A percentile compares a stretch with the other conserved stretches of the same genome.
phyloP scores from a whole-genome alignment of 148 eudicot species.

The Silene uniflora region DNA sequence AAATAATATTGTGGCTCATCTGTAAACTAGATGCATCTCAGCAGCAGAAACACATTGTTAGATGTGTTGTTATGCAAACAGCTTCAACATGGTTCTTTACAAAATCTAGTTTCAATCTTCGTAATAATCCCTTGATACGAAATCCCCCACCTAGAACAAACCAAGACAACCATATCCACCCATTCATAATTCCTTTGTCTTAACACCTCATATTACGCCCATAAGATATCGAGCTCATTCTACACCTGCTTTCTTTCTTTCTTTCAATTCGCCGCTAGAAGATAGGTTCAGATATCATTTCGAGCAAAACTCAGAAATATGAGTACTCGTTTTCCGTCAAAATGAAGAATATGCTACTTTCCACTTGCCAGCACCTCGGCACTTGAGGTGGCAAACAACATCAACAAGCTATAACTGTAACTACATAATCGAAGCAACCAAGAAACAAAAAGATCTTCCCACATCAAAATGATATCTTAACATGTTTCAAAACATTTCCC shows the following conservation, averaged over 20 bases:
- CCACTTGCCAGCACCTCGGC: neutral
- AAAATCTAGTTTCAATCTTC: too few relatives aligned
- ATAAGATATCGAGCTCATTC: neutral
- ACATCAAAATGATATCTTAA: neutral
- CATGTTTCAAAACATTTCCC: neutral
- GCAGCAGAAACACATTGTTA: too few relatives aligned
- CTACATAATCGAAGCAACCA: neutral
- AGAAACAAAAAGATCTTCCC: neutral
- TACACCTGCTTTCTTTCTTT: neutral
- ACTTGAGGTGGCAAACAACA: too few relatives aligned
- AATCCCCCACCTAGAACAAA: too few relatives aligned
- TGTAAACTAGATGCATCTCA: too few relatives aligned
- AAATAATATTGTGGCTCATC: too few relatives aligned
- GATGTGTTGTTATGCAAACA: too few relatives aligned
- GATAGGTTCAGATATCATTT: neutral
- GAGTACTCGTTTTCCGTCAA: neutral
- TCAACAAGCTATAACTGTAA: neutral
- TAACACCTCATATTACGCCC: too few relatives aligned
- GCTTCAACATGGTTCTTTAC: too few relatives aligned
- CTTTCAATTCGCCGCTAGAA: neutral
- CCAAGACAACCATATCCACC: too few relatives aligned
- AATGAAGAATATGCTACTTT: neutral
- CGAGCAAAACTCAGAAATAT: neutral
- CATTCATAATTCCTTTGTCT: too few relatives aligned
- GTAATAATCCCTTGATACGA: too few relatives aligned